Evolutionary conservation across 768 basidiomycete species (phyloP).

Genomic region (Agaricus subrufescens): DNA sequence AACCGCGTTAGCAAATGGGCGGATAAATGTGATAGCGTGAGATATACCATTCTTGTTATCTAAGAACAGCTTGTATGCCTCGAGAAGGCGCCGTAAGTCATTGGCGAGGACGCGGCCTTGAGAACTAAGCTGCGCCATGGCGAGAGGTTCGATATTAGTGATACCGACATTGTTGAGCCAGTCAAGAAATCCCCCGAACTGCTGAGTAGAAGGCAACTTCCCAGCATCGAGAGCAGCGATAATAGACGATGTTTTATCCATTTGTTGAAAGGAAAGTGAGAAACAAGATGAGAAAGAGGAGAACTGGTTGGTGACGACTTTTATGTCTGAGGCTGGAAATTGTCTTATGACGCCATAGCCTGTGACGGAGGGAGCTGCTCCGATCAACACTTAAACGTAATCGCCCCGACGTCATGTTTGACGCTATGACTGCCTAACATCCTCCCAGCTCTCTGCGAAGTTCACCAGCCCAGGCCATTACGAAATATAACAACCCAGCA

Average conservation of each 20-base stretch:
- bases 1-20: not conserved
- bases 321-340: not conserved
- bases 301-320: constrained; percentile 1
- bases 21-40: not conserved
- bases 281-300: not conserved
- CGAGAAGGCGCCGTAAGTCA: constrained; percentile 47
- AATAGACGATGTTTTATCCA: constrained; percentile 62
- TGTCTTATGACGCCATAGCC: constrained; percentile 6
- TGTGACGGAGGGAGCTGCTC: not conserved
- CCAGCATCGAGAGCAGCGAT: constrained; percentile 67
- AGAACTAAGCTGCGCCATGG: constrained; percentile 42
- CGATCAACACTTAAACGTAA: not conserved
- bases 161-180: constrained; percentile 48
- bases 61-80: constrained; percentile 51
- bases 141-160: constrained; percentile 36
- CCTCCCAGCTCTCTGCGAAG: constrained; percentile 40
- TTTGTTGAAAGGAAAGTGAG: constrained; percentile 19
- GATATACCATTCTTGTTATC: constrained; percentile 52
- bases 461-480: constrained; percentile 74
- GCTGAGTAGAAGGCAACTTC: constrained; percentile 62
- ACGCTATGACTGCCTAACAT: not conserved
- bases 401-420: constrained; percentile 1
- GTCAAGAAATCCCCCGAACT: constrained; percentile 49
- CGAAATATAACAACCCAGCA: constrained; percentile 66
- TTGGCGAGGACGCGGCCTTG: constrained; percentile 50